Evolutionary conservation across 106 monocot species (phyloP).

Genomic region (Triglochin maritima): DNA sequence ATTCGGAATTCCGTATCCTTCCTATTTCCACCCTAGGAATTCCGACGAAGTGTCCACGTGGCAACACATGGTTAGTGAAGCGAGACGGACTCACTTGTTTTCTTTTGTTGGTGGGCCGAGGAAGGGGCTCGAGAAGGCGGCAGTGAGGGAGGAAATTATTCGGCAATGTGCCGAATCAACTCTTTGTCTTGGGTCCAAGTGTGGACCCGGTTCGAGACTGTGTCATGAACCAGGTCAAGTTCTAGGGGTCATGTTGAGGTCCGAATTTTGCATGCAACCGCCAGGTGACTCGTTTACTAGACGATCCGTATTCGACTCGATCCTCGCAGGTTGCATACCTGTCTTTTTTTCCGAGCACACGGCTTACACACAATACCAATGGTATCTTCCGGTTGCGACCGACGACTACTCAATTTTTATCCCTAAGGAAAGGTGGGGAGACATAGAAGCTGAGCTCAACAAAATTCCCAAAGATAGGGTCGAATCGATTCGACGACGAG

Average conservation of each 20-base stretch:
- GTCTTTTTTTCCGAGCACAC: constrained; percentile 64
- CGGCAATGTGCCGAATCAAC: constrained; percentile 29
- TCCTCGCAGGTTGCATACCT: constrained; percentile 51
- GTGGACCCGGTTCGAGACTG: constrained; percentile 16
- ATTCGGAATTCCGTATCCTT: constrained; percentile 43
- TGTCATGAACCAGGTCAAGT: constrained; percentile 42
- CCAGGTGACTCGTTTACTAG: constrained; percentile 60
- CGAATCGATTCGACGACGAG: constrained; percentile 14
- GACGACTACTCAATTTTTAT: constrained; percentile 46
- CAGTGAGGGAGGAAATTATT: constrained; percentile 23
- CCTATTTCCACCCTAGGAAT: constrained; percentile 40
- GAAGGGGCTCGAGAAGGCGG: constrained; percentile 23
- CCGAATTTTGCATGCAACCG: constrained; percentile 59
- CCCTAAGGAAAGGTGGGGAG: constrained; percentile 18
- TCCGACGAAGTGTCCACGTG: constrained; percentile 21
- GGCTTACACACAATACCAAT: constrained; percentile 53
- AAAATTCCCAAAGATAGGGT: constrained; percentile 21
- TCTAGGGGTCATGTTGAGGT: constrained; percentile 23
- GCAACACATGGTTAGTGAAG: constrained; percentile 12
- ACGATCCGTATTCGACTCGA: constrained; percentile 49
- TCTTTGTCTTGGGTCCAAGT: constrained; percentile 30
- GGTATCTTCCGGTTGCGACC: constrained; percentile 25
- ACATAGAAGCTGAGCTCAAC: constrained; percentile 36
- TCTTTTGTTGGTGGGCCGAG: constrained; percentile 49
- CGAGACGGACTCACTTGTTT: constrained; percentile 29